phyloP scores from a whole-genome alignment of 495 filamentous ascomycete species.

The Neurospora cerealis region DNA sequence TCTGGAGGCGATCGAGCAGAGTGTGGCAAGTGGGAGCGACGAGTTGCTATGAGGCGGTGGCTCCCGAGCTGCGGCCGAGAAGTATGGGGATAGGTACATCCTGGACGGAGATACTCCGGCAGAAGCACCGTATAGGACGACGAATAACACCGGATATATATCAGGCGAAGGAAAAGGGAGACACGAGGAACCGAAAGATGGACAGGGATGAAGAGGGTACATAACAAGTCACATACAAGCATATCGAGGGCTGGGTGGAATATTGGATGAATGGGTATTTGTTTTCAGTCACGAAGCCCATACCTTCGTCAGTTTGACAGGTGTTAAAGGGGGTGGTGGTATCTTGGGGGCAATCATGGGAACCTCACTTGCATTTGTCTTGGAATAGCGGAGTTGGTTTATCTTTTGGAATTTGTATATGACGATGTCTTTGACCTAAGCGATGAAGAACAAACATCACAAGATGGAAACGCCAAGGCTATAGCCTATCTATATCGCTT shows the following conservation, averaged over 20 bases:
- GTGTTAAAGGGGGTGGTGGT: background rate
- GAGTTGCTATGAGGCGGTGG: constrained; percentile 50
- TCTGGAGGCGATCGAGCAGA: constrained; percentile 64
- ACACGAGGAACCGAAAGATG: background rate
- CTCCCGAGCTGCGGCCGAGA: background rate
- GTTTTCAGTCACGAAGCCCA: background rate
- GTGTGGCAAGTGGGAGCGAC: constrained; percentile 61
- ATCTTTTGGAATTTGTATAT: background rate
- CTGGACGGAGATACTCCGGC: background rate
- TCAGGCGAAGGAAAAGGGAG: background rate
- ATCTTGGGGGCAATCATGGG: background rate
- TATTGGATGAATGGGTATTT: background rate
- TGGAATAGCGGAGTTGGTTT: background rate
- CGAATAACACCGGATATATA: background rate
- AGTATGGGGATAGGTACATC: background rate
- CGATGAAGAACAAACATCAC: background rate
- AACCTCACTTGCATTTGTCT: background rate
- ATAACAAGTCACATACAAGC: background rate
- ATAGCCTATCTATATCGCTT: background rate
- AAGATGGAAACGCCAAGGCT: background rate
- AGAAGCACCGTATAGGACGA: background rate
- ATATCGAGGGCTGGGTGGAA: background rate
- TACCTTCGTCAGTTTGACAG: background rate
- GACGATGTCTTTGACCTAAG: background rate
- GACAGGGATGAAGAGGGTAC: background rate